phyloP scores from a whole-genome alignment of 768 basidiomycete genomes.

The Tylopilus vinaceipallidus region DNA sequence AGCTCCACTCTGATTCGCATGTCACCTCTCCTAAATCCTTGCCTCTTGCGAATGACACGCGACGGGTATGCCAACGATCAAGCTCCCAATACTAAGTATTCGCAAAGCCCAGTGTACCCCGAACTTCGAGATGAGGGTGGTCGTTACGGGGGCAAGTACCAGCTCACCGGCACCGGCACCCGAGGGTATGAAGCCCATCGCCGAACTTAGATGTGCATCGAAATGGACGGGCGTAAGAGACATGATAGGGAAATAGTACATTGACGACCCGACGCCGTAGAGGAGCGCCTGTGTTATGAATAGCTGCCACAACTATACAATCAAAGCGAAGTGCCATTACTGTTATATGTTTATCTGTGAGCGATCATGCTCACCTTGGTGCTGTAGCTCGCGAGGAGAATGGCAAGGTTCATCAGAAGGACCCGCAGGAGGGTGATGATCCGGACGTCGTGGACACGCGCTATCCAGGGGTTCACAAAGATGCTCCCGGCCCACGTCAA shows the following conservation, averaged over 20 bases:
- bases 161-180: neutral
- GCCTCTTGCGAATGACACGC: constrained; percentile 1
- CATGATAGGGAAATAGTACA: constrained; percentile 1
- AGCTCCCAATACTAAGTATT: neutral
- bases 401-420: neutral
- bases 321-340: neutral
- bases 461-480: constrained; percentile 3
- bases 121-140: neutral
- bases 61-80: neutral
- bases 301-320: neutral
- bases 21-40: neutral
- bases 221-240: neutral
- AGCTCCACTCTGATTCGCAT: neutral
- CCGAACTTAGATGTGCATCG: neutral
- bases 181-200: neutral
- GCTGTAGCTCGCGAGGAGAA: neutral
- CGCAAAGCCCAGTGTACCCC: neutral
- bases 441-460: neutral
- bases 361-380: neutral
- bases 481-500: constrained; percentile 1
- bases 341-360: neutral
- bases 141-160: neutral
- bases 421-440: neutral
- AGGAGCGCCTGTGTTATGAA: constrained; percentile 1
- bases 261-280: neutral